Base-by-base conservation (phyloP, 2,329 filamentous ascomycete genomes). In the Sporothrix inflata region DNA sequence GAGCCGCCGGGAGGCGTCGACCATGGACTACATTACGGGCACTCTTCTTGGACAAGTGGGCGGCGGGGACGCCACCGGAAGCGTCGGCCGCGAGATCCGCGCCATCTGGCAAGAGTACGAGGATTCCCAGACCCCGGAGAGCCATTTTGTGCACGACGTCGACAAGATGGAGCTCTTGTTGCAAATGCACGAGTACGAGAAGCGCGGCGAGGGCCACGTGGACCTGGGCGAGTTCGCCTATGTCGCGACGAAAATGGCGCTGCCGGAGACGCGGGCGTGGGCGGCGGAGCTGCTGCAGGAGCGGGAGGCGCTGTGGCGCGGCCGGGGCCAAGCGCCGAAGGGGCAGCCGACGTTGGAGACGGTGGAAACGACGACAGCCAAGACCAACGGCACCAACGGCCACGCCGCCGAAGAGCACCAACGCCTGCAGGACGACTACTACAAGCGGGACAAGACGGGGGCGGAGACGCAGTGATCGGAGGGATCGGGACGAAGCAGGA, bases 121-220 rank as follows among this genome's bases (percentile, higher is more conserved):
- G 82, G 93, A 96, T 77, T 90, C 90, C 21, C 78, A 91, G 83
- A 98, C 96, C 9, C 83, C 91, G 16, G 95, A 99, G 80, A 93
- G 92, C 76, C 86, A 90, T 74, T 98, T 95, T 75, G 96, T 99
- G 57, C 96, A 99, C 80, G 96, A 99, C 80, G 89, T 99, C 73
- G 96, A 99, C 83, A 98, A 98, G 89, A 90, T 99, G 81, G 96
- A 99, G 84, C 84, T 99, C 75, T 83, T 99, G 74, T 84, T 97
- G 78, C 96, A 99, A 84, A 98, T 98, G 92, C 85, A 97, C 40
- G 96, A 99, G 82, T 99, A 99, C 79, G 96, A 99, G 87, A 91
- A 92, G 77, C 83, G 86, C 14, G 85, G 89, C 67, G 82, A 90
- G 71, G 88, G 89, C 38, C 45, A 60, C n/a, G 5, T 94, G 51